A percentile compares a stretch with the other conserved stretches of the same genome.
Conservation (phyloP, 768 basidiomycete species). For the Cystoderma amianthinum region DNA sequence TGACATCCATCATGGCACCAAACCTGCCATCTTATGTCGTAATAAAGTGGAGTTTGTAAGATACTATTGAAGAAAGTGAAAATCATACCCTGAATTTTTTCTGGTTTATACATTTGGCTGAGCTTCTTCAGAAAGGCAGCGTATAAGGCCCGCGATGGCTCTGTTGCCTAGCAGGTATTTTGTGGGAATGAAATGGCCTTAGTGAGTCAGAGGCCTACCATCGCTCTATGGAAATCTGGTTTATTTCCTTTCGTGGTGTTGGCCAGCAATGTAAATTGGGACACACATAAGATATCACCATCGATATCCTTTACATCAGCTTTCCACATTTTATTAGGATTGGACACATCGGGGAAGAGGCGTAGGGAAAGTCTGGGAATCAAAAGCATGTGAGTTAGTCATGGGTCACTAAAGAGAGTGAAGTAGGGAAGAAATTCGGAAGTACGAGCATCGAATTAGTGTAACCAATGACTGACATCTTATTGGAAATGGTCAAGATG, state of each 20-base stretch:
- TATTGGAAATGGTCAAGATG: slow-evolving; percentile 65
- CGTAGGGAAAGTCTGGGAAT: slow-evolving; percentile 57
- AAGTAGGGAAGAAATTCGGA: slow-evolving; percentile 8
- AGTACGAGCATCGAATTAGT: slow-evolving; percentile 3
- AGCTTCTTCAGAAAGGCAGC: slow-evolving; percentile 65
- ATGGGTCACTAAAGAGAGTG: slow-evolving; percentile 2
- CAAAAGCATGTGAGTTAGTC: slow-evolving; percentile 5
- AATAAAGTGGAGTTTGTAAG: slow-evolving; percentile 4
- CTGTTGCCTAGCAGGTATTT: slow-evolving; percentile 41
- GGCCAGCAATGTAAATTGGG: slow-evolving; percentile 89
- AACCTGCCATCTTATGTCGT: slow-evolving; percentile 72
- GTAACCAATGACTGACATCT: slow-evolving; percentile 53
- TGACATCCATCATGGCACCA: slow-evolving; percentile 95
- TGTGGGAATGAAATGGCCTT: not conserved
- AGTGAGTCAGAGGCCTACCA: slow-evolving; percentile 45
- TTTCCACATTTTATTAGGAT: slow-evolving; percentile 75
- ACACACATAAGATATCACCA: slow-evolving; percentile 90
- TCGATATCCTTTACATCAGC: slow-evolving; percentile 78
- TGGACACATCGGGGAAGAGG: slow-evolving; percentile 56
- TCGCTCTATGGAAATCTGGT: slow-evolving; percentile 89
- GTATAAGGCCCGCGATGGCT: slow-evolving; percentile 65
- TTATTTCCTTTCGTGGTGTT: slow-evolving; percentile 85
- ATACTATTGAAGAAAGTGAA: slow-evolving; percentile 2
- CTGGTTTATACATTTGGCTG: slow-evolving; percentile 56
- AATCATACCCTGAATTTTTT: slow-evolving; percentile 70